A percentile compares a stretch with the other conserved stretches of the same genome.
Conservation (phyloP, 2,329 filamentous ascomycete species). For the Exophiala sp. region DNA sequence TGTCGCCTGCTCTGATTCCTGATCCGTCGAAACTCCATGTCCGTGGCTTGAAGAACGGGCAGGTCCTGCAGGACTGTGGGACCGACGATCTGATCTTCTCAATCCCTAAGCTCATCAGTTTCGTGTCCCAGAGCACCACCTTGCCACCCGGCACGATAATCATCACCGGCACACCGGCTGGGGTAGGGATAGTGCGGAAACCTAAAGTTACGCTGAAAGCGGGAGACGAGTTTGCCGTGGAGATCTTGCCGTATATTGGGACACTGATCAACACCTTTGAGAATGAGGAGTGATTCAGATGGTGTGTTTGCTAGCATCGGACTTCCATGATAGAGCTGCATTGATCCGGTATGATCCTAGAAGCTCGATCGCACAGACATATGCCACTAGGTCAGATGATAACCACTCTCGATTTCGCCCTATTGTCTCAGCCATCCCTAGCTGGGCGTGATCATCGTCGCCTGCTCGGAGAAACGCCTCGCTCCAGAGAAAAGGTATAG, state of each 20-base stretch:
- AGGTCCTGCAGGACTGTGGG: conserved; percentile 36
- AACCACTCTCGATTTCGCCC: too few species aligned
- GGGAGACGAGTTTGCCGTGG: conserved; percentile 43
- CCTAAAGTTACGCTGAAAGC: conserved; percentile 37
- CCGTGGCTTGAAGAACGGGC: conserved; percentile 35
- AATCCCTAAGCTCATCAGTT: conserved; percentile 36
- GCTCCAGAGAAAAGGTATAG: too few species aligned
- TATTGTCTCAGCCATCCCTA: too few species aligned
- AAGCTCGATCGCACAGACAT: too few species aligned
- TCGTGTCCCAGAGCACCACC: conserved; percentile 37
- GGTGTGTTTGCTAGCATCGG: too few species aligned
- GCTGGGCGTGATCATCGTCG: too few species aligned
- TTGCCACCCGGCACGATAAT: conserved; percentile 38
- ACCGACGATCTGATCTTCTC: conserved; percentile 39
- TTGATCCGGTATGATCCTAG: too few species aligned
- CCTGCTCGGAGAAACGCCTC: too few species aligned
- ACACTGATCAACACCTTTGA: conserved; percentile 41
- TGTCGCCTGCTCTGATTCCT: conserved; percentile 31
- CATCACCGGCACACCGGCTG: conserved; percentile 40
- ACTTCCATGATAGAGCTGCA: too few species aligned
- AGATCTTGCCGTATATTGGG: conserved; percentile 46
- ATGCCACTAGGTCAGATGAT: too few species aligned
- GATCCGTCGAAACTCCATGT: conserved; percentile 34
- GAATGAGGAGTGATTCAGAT: conserved; percentile 21
- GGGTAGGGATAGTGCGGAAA: conserved; percentile 40